Evolutionary conservation across 768 basidiomycete genomes (phyloP), one percentile per base, ranked within the genome.

Genomic region (Botryobasidium botryosum): DNA sequence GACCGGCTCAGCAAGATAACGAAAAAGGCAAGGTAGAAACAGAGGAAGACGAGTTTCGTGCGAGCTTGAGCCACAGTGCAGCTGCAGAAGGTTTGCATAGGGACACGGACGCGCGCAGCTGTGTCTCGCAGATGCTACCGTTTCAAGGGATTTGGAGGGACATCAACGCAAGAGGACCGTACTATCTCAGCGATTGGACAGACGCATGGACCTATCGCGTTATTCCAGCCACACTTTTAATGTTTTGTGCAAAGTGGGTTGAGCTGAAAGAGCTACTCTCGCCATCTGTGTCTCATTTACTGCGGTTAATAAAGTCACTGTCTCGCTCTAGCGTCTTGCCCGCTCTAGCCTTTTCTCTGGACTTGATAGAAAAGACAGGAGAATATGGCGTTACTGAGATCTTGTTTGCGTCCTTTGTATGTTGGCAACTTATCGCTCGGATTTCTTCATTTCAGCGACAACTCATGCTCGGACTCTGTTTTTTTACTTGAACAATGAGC

Each of bases 121-220:
- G n/a, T n/a, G n/a, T n/a, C n/a, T n/a, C n/a, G n/a, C n/a, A n/a
- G n/a, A n/a, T n/a, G n/a, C n/a, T n/a, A n/a, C n/a, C n/a, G n/a
- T n/a, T n/a, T n/a, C n/a, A n/a, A n/a, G n/a, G n/a, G n/a, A n/a
- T n/a, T 67, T 15, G 62, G 65, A 47, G 26, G 29, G 90, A 94
- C 60, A 65, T 92, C 12, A 66, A 62, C 37, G 67, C 79, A 1
- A 70, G 90, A 33, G 62, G 66, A 1, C 86, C 87, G 1, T 90
- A 74, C 68, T 96, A 92, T 58, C 47, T 66, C 27, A 78, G 74
- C 44, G 87, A 94, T 62, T 96, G 90, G 90, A 74, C 66, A 7
- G 85, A 91, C 58, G 87, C 82, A 5, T 87, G 80, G 77, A 86
- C 85, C 57, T 92, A 96, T 60, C 68, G 91, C 40, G 85, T 92